phyloP scores from a whole-genome alignment of 768 basidiomycete genomes.

The Hygrocybe punicea region DNA sequence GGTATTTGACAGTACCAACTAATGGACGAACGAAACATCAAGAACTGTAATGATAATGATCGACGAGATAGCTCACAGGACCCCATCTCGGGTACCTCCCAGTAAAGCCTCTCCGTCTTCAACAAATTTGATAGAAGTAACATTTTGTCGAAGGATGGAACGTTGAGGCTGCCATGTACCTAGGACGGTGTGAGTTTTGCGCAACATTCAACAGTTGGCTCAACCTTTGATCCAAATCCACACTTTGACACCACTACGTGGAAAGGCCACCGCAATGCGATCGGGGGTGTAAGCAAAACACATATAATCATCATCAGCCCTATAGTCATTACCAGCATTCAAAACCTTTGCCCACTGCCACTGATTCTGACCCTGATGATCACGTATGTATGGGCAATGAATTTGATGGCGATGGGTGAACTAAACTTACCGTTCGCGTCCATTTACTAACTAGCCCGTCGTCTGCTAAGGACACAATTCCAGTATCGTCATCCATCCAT shows the following conservation, averaged over 20 bases:
- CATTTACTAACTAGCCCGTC: conserved; percentile 61
- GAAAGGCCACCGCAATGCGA: conserved; percentile 60
- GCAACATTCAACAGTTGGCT: conserved; percentile 2
- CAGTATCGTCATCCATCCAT: conserved; percentile 60
- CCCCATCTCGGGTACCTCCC: conserved; percentile 68
- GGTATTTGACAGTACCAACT: conserved; percentile 71
- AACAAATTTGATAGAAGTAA: conserved; percentile 61
- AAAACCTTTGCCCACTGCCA: conserved; percentile 60
- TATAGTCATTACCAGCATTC: conserved; percentile 43
- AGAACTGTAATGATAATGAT: neutral
- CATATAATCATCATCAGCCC: conserved; percentile 36
- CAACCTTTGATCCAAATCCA: conserved; percentile 61
- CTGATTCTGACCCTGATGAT: conserved; percentile 41
- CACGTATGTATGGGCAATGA: conserved; percentile 1
- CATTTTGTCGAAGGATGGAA: conserved; percentile 60
- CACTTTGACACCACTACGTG: conserved; percentile 57
- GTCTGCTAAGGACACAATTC: conserved; percentile 52
- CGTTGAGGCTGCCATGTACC: conserved; percentile 64
- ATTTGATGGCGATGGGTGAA: neutral
- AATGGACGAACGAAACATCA: conserved; percentile 24
- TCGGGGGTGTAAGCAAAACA: conserved; percentile 57
- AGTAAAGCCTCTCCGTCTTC: conserved; percentile 60
- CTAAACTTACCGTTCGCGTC: conserved; percentile 48
- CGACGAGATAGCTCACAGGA: conserved; percentile 44
- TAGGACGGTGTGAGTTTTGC: conserved; percentile 19